Conservation (phyloP, 2,329 filamentous ascomycete species). For the Hyphodiscus sp. region DNA sequence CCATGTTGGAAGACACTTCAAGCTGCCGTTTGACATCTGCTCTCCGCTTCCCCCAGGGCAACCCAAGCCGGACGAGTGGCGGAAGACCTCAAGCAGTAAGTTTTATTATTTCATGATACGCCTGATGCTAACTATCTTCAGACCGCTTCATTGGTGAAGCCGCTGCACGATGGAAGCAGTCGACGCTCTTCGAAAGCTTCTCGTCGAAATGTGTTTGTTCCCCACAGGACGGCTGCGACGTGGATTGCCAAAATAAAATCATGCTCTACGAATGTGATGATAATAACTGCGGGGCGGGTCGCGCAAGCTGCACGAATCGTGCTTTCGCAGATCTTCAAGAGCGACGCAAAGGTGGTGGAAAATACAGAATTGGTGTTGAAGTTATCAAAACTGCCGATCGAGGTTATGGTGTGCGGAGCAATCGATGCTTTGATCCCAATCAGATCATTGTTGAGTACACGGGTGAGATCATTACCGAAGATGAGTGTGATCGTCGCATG, state of each 20-base stretch:
- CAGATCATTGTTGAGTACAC: slow-evolving; percentile 99
- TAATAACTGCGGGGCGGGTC: slow-evolving; percentile 75
- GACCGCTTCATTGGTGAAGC: slow-evolving; percentile 89
- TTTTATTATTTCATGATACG: slow-evolving; percentile 8
- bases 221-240: slow-evolving; percentile 73
- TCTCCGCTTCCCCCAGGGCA: slow-evolving; percentile 79
- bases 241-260: slow-evolving; percentile 87
- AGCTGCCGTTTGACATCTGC: slow-evolving; percentile 84
- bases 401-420: slow-evolving; percentile 87
- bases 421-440: slow-evolving; percentile 76
- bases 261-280: slow-evolving; percentile 98
- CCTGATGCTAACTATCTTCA: slow-evolving; percentile 33
- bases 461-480: slow-evolving; percentile 93
- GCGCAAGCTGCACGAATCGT: slow-evolving; percentile 74
- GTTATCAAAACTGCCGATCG: slow-evolving; percentile 85
- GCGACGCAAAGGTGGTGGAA: slow-evolving; percentile 70
- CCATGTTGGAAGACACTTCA: slow-evolving; percentile 72
- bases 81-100: slow-evolving; percentile 85
- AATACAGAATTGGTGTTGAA: slow-evolving; percentile 89
- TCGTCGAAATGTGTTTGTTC: slow-evolving; percentile 73
- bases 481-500: slow-evolving; percentile 91
- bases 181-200: slow-evolving; percentile 66
- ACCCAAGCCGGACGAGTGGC: slow-evolving; percentile 89
- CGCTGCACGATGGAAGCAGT: slow-evolving; percentile 72
- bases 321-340: slow-evolving; percentile 75